phyloP scores from a whole-genome alignment of 495 filamentous ascomycete species.

The Trichoderma erinaceum region DNA sequence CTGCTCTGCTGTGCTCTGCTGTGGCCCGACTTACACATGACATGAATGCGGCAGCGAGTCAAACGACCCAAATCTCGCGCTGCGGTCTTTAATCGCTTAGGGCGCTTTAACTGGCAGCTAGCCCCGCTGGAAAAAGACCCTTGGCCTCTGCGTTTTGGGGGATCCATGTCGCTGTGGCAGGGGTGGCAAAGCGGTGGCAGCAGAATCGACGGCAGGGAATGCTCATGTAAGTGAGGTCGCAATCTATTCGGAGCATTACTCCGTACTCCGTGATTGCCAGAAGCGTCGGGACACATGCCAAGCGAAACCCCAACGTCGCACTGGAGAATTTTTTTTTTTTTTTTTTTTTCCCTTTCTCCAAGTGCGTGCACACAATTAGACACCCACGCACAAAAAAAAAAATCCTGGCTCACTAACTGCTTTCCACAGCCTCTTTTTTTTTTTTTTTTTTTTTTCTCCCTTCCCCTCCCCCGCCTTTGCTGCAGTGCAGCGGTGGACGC shows the following conservation, averaged over 20 bases:
- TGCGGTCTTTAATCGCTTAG: constrained; percentile 14
- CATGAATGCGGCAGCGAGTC: constrained; percentile 3
- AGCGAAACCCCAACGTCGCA: neutral
- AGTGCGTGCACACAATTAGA: neutral
- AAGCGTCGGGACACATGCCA: neutral
- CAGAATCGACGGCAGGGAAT: neutral
- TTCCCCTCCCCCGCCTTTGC: too few relatives aligned
- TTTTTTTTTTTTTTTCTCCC: too few relatives aligned
- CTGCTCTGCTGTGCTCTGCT: too few relatives aligned
- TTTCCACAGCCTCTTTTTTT: too few relatives aligned
- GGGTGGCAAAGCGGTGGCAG: neutral
- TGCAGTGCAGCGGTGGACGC: too few relatives aligned
- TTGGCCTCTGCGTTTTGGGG: neutral
- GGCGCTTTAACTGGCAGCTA: neutral
- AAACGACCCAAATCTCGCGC: neutral
- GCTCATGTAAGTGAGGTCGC: neutral
- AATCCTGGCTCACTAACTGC: too few relatives aligned
- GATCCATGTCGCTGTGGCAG: neutral
- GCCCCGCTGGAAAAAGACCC: constrained; percentile 1
- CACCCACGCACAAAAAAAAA: neutral
- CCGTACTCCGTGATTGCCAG: constrained; percentile 8
- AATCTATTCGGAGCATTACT: constrained; percentile 4
- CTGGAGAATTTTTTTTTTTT: neutral
- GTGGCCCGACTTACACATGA: neutral
- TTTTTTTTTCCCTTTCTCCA: neutral